Conservation (phyloP, 257 asterid genomes). For the Lycium ferocissimum region DNA sequence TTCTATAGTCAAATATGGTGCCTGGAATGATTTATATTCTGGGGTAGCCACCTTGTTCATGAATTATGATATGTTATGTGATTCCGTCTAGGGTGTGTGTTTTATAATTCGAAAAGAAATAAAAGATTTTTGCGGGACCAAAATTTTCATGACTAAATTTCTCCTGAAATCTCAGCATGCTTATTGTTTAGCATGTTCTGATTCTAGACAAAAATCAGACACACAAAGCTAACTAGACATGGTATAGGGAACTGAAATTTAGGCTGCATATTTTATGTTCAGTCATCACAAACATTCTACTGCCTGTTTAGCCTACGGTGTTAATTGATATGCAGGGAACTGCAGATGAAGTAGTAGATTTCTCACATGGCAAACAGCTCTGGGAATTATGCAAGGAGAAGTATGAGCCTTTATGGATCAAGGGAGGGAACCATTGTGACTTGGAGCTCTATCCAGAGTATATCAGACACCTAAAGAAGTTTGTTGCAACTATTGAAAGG, state of each 20-base stretch:
- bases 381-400: conserved; percentile 88
- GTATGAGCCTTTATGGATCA: conserved; percentile 88
- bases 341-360: conserved; percentile 88
- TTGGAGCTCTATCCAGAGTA: conserved; percentile 85
- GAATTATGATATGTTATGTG: background rate
- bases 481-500: conserved; percentile 74
- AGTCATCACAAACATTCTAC: background rate
- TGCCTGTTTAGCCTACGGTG: conserved; percentile 17
- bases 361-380: conserved; percentile 85
- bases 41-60: background rate
- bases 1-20: conserved; percentile 10
- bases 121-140: background rate
- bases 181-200: background rate
- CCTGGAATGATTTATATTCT: background rate
- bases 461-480: conserved; percentile 76
- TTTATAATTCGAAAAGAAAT: background rate
- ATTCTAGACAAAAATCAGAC: background rate
- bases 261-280: background rate
- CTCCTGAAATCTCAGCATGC: background rate
- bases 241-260: background rate
- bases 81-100: background rate
- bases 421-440: conserved; percentile 88
- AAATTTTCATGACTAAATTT: background rate
- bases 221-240: background rate
- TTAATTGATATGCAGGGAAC: conserved; percentile 64